These are phyloP conservation scores for Trametes polyzona DNA, from an alignment of 1,284 basidiomycete species.

Conservation along the genomic window DNA sequence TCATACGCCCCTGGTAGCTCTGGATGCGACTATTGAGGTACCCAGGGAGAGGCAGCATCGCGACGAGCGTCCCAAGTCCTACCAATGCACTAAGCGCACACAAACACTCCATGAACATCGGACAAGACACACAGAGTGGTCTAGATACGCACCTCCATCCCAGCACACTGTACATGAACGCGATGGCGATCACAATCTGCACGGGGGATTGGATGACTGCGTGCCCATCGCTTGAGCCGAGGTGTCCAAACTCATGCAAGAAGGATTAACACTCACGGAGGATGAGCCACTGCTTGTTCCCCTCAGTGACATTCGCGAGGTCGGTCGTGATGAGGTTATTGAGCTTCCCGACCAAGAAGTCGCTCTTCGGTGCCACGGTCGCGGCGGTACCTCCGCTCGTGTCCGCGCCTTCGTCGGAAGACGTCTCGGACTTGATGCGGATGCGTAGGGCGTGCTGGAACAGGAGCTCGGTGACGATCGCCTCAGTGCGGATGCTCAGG, in stretches of 20 bases:
- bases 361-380: constrained; percentile 31
- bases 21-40: constrained; percentile 35
- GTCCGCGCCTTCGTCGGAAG: constrained; percentile 13
- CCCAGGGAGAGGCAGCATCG: constrained; percentile 55
- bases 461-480: constrained; percentile 56
- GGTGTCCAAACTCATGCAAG: background rate
- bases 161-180: constrained; percentile 49
- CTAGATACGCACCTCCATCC: constrained; percentile 45
- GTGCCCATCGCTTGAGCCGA: constrained; percentile 27
- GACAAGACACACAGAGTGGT: background rate
- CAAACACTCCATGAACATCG: background rate
- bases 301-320: constrained; percentile 39
- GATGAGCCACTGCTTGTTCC: constrained; percentile 37
- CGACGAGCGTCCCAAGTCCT: constrained; percentile 55
- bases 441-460: constrained; percentile 61
- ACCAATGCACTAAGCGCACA: constrained; percentile 46
- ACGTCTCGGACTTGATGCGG: constrained; percentile 46
- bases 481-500: constrained; percentile 47
- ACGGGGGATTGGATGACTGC: constrained; percentile 41
- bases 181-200: constrained; percentile 36
- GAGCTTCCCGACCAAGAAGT: constrained; percentile 49
- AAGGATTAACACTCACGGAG: constrained; percentile 17
- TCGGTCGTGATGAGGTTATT: constrained; percentile 48
- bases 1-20: constrained; percentile 34
- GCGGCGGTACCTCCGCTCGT: constrained; percentile 32